Evolutionary conservation across 2,329 filamentous ascomycete species (phyloP).

Genomic region (Paecilomyces variotii): DNA sequence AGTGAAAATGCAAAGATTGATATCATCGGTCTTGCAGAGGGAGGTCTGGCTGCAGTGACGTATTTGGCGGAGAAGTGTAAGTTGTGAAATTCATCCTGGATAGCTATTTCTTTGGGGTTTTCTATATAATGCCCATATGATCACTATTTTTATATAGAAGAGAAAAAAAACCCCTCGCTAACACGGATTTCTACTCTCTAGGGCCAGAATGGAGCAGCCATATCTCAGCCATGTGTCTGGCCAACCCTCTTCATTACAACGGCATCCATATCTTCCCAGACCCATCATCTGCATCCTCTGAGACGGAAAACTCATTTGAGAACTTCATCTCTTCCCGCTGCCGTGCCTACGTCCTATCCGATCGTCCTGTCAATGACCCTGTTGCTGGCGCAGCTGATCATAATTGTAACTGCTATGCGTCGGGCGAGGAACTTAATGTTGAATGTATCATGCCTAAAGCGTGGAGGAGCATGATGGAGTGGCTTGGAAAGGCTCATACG

Average conservation of each 20-base stretch:
- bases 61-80: constrained; percentile 52
- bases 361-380: constrained; percentile 44
- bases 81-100: constrained; percentile 17
- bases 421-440: constrained; percentile 50
- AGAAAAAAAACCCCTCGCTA: too few relatives aligned
- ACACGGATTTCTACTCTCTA: constrained; percentile 15
- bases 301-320: constrained; percentile 14
- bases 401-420: constrained; percentile 63
- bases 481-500: constrained; percentile 52
- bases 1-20: constrained; percentile 51
- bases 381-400: constrained; percentile 48
- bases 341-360: constrained; percentile 53
- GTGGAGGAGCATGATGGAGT: constrained; percentile 49
- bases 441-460: constrained; percentile 57
- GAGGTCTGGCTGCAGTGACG: constrained; percentile 49
- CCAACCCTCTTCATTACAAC: constrained; percentile 28
- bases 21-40: constrained; percentile 63
- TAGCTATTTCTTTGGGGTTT: not conserved
- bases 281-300: not conserved
- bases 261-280: constrained; percentile 17
- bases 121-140: not conserved
- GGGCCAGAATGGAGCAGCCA: constrained; percentile 32
- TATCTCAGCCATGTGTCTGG: constrained; percentile 33
- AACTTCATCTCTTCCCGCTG: constrained; percentile 44
- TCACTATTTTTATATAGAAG: constrained; percentile 9